Conservation (phyloP, 805 yeast genomes). For the Candida stauntonica region DNA sequence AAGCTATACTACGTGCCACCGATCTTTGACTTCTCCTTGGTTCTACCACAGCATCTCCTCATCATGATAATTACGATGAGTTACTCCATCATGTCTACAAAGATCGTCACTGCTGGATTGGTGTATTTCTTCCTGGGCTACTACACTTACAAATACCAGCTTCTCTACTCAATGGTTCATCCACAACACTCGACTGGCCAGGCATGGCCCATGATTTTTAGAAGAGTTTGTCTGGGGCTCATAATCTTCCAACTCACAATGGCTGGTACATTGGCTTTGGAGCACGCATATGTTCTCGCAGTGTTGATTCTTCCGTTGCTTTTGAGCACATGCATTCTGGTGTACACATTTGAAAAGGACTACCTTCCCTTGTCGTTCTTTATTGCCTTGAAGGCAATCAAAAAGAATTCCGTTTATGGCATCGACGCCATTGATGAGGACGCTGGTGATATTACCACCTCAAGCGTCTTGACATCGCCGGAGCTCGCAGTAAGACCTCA, state of each 20-base stretch:
- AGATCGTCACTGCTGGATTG: slow-evolving; percentile 80
- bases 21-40: slow-evolving; percentile 85
- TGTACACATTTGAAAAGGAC: slow-evolving; percentile 79
- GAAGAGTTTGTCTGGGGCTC: slow-evolving; percentile 79
- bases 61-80: slow-evolving; percentile 81
- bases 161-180: slow-evolving; percentile 86
- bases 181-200: slow-evolving; percentile 96
- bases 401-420: slow-evolving; percentile 3
- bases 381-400: slow-evolving; percentile 80
- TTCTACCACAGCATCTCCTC: slow-evolving; percentile 86
- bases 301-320: slow-evolving; percentile 74
- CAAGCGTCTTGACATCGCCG: neutral
- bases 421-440: neutral
- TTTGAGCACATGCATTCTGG: slow-evolving; percentile 53
- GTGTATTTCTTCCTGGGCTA: slow-evolving; percentile 82
- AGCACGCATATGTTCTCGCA: slow-evolving; percentile 74
- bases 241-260: slow-evolving; percentile 84
- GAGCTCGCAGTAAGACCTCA: slow-evolving; percentile 1
- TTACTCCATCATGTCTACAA: slow-evolving; percentile 87
- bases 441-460: slow-evolving; percentile 1
- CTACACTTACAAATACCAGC: slow-evolving; percentile 85
- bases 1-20: slow-evolving; percentile 75
- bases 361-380: slow-evolving; percentile 79
- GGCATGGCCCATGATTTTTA: slow-evolving; percentile 88
- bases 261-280: slow-evolving; percentile 86